These are phyloP conservation scores for Macrolepiota fuliginosa DNA, from an alignment of 768 basidiomycete species.

Conservation along the genomic window DNA sequence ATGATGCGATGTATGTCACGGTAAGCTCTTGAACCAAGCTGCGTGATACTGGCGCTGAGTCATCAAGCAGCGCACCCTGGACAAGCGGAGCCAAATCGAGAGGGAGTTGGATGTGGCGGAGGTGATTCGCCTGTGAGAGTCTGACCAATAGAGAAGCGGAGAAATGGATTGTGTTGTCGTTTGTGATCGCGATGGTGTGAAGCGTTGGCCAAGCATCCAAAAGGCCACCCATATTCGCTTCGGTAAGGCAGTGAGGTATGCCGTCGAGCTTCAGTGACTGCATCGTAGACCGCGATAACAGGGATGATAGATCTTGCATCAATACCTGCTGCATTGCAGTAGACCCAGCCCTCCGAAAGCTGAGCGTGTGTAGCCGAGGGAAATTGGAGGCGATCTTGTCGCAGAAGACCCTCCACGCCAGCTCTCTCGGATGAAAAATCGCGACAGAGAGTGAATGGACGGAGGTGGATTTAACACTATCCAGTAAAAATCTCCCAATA, in stretches of 20 bases:
- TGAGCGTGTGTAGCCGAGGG: background rate
- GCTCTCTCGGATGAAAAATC: background rate
- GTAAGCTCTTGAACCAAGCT: conserved; percentile 3
- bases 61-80: background rate
- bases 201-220: conserved; percentile 1
- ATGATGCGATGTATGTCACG: background rate
- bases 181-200: conserved; percentile 2
- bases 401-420: conserved; percentile 1
- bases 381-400: conserved; percentile 2
- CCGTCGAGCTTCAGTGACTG: background rate
- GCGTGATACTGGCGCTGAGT: background rate
- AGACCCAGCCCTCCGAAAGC: background rate
- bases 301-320: conserved; percentile 5
- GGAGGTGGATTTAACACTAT: background rate
- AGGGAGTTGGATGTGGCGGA: background rate
- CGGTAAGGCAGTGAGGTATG: conserved; percentile 4
- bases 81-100: background rate
- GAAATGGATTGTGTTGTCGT: conserved; percentile 1
- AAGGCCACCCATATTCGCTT: background rate
- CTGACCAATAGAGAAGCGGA: background rate
- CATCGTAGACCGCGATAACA: conserved; percentile 1
- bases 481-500: background rate
- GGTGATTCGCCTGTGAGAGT: background rate
- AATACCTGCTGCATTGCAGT: background rate
- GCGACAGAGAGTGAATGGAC: background rate